These are phyloP conservation scores for Camellia granthamiana DNA, from an alignment of 148 eudicot genomes.

Conservation along the genomic window DNA sequence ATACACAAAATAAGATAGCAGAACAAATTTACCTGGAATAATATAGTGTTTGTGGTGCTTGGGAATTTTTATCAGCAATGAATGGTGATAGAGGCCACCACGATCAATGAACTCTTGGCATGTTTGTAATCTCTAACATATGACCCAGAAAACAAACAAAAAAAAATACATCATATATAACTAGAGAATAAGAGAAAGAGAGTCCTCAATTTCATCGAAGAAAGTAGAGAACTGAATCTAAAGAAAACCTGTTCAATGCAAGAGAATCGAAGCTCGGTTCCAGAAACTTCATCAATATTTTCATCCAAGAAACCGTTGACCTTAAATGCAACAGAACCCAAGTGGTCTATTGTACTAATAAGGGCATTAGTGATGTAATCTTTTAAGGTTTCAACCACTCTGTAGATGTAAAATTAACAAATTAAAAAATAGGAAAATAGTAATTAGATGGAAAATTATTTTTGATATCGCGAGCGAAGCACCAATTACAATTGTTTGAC, in stretches of 20 bases:
- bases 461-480: background rate
- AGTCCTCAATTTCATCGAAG: background rate
- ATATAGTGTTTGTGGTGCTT: slow-evolving; percentile 37
- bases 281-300: slow-evolving; percentile 31
- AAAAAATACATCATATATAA: background rate
- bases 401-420: slow-evolving; percentile 1
- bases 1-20: background rate
- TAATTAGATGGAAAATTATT: background rate
- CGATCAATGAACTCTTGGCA: slow-evolving; percentile 18
- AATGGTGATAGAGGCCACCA: slow-evolving; percentile 28
- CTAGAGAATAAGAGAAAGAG: background rate
- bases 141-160: background rate
- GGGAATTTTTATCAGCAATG: slow-evolving; percentile 27
- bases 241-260: slow-evolving; percentile 41
- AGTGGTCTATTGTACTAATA: slow-evolving; percentile 44
- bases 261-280: slow-evolving; percentile 30
- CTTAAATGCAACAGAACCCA: slow-evolving; percentile 46
- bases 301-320: slow-evolving; percentile 47
- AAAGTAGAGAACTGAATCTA: background rate
- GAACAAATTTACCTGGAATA: slow-evolving; percentile 28
- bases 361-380: slow-evolving; percentile 42
- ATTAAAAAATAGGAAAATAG: background rate
- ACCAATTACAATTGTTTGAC: background rate
- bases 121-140: slow-evolving; percentile 27
- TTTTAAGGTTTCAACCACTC: slow-evolving; percentile 40